phyloP scores from a whole-genome alignment of 2,329 filamentous ascomycete species.

The Aspergillus glaucus region DNA sequence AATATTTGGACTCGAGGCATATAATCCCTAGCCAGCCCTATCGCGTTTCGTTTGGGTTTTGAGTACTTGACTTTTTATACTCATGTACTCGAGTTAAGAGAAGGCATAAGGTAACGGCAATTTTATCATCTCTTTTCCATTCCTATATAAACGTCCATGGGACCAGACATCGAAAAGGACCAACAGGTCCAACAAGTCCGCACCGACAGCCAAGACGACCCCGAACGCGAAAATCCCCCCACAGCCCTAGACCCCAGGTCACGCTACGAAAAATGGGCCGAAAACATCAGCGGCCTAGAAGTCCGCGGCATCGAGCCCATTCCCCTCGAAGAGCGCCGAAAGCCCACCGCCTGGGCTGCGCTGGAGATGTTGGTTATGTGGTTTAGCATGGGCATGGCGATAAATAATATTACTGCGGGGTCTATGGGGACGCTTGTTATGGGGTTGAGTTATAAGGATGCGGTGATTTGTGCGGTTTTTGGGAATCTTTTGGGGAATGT shows the following conservation, averaged over 20 bases:
- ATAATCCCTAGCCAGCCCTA: constrained; percentile 3
- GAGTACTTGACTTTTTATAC: neutral
- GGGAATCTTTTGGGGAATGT: constrained; percentile 29
- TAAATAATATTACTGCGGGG: constrained; percentile 37
- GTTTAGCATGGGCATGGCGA: neutral
- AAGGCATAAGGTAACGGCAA: neutral
- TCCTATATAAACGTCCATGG: constrained; percentile 5
- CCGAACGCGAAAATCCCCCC: constrained; percentile 7
- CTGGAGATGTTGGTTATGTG: constrained; percentile 17
- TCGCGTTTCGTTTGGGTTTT: neutral
- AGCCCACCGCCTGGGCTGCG: constrained; percentile 13
- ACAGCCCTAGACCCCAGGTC: constrained; percentile 1
- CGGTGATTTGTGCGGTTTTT: constrained; percentile 32
- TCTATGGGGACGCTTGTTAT: constrained; percentile 37
- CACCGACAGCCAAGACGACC: constrained; percentile 9
- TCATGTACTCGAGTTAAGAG: neutral
- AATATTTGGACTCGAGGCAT: neutral
- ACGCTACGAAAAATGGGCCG: constrained; percentile 8
- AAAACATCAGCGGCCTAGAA: constrained; percentile 11
- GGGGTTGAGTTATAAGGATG: constrained; percentile 35
- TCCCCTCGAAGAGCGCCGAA: constrained; percentile 14
- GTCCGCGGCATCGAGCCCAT: constrained; percentile 13
- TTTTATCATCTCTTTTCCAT: neutral
- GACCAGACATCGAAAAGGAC: constrained; percentile 15
- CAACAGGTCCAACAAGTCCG: constrained; percentile 9